phyloP scores from a whole-genome alignment of 306 rosid genomes.

The Trifolium subterraneum region DNA sequence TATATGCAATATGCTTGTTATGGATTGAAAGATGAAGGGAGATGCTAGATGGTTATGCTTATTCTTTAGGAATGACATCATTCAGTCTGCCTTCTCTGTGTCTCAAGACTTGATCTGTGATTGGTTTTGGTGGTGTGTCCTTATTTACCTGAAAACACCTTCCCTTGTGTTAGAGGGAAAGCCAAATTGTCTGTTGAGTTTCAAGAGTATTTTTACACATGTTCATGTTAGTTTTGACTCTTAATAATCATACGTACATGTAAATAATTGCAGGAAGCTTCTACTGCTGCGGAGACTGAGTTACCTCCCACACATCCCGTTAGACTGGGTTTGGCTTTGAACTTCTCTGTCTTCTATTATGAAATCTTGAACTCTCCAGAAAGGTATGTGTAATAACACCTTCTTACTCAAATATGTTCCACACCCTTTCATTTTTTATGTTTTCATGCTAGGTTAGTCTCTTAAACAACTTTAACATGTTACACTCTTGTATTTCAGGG shows the following conservation, averaged over 20 bases:
- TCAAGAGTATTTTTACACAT: not conserved
- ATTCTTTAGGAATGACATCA: slow-evolving; percentile 5
- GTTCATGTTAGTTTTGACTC: slow-evolving; percentile 14
- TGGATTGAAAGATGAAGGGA: not conserved
- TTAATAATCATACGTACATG: slow-evolving; percentile 17
- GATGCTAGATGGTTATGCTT: not conserved
- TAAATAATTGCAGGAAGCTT: slow-evolving; percentile 52
- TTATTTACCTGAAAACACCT: slow-evolving; percentile 12
- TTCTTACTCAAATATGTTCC: not conserved
- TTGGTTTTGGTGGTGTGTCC: slow-evolving; percentile 13
- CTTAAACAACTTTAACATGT: slow-evolving; percentile 18
- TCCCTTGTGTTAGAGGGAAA: not conserved
- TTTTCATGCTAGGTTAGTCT: slow-evolving; percentile 9
- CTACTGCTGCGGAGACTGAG: slow-evolving; percentile 58
- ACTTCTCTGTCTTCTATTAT: slow-evolving; percentile 77
- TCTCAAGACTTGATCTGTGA: not conserved
- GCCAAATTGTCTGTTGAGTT: not conserved
- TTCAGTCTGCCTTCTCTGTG: not conserved
- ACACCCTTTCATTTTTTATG: not conserved
- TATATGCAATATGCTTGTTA: not conserved
- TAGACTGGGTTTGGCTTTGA: slow-evolving; percentile 71
- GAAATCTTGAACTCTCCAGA: slow-evolving; percentile 78
- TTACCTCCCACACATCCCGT: slow-evolving; percentile 69
- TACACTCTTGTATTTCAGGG: slow-evolving; percentile 48
- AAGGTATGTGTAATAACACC: slow-evolving; percentile 50